Conservation (phyloP, 352 stramenopile species). For the Phytophthora megakarya region DNA sequence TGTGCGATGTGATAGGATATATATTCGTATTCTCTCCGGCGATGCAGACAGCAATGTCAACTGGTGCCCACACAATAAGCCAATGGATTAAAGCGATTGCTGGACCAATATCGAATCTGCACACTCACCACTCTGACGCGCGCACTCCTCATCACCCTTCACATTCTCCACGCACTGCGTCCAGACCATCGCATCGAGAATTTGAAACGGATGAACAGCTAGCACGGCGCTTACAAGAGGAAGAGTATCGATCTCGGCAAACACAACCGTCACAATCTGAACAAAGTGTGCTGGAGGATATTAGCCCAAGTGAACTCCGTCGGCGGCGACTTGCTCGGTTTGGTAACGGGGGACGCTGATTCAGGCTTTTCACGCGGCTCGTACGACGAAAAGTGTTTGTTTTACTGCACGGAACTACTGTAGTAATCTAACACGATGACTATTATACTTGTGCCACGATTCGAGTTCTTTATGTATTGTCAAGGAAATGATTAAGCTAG, state of each 20-base stretch:
- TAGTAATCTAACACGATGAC: too few species aligned
- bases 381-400: too few species aligned
- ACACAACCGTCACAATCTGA: constrained; percentile 2
- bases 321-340: constrained; percentile 37
- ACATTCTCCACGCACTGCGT: not conserved
- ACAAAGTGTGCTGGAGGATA: constrained; percentile 11
- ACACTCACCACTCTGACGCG: not conserved
- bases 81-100: constrained; percentile 15
- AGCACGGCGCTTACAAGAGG: constrained; percentile 33
- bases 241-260: constrained; percentile 28
- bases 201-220: constrained; percentile 36
- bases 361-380: not conserved
- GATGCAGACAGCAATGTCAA: constrained; percentile 25
- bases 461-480: too few species aligned
- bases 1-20: constrained; percentile 26
- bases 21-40: constrained; percentile 31
- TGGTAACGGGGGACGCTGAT: constrained; percentile 3
- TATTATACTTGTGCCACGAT: too few species aligned
- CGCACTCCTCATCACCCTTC: not conserved
- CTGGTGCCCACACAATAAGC: constrained; percentile 4
- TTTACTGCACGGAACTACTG: too few species aligned
- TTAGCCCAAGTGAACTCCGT: constrained; percentile 32
- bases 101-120: not conserved
- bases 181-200: not conserved
- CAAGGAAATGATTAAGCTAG: too few species aligned